phyloP scores from a whole-genome alignment of 345 rosid genomes.

The Adansonia digitata region DNA sequence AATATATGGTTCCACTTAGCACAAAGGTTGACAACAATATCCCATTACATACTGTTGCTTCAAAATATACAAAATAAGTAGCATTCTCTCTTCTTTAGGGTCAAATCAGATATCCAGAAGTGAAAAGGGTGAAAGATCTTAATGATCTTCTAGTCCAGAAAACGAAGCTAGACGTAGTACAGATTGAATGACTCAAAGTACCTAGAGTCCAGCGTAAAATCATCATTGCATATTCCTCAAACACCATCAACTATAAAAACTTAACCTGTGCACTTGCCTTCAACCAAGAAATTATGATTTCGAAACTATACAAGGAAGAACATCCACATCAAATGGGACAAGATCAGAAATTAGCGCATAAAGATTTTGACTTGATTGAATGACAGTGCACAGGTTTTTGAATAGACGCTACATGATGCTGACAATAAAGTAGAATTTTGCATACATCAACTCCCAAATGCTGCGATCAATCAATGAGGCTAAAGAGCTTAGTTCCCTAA shows the following conservation, averaged over 20 bases:
- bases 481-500: constrained; percentile 26
- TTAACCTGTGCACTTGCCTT: constrained; percentile 35
- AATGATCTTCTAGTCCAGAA: constrained; percentile 10
- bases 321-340: constrained; percentile 16
- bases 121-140: constrained; percentile 4
- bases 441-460: constrained; percentile 39
- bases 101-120: constrained; percentile 17
- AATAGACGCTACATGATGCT: constrained; percentile 35
- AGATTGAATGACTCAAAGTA: constrained; percentile 13
- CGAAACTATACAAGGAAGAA: constrained; percentile 32
- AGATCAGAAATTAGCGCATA: constrained; percentile 18
- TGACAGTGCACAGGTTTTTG: constrained; percentile 34
- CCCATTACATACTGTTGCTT: constrained; percentile 11
- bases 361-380: constrained; percentile 36
- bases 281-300: constrained; percentile 31
- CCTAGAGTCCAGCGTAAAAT: constrained; percentile 16
- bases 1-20: background rate
- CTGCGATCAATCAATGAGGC: constrained; percentile 30
- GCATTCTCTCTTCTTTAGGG: constrained; percentile 18
- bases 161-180: constrained; percentile 3
- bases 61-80: constrained; percentile 17
- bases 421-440: constrained; percentile 30
- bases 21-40: background rate
- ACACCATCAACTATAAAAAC: constrained; percentile 12
- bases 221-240: constrained; percentile 13